phyloP scores from a whole-genome alignment of 2,329 filamentous ascomycete genomes.

The Botrytis byssoidea region DNA sequence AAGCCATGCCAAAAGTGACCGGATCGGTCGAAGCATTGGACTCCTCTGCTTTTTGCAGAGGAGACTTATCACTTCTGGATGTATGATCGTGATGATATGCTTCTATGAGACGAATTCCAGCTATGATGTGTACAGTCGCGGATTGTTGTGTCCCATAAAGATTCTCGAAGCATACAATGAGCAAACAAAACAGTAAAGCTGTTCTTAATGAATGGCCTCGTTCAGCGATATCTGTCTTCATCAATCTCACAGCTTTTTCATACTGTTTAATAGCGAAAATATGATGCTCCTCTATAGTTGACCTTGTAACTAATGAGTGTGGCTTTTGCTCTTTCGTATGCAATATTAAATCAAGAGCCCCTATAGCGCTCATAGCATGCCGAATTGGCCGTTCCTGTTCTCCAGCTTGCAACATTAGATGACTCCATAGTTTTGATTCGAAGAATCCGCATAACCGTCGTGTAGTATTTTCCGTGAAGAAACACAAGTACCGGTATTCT shows the following conservation, averaged over 20 bases:
- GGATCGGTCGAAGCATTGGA: neutral
- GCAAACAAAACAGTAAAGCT: constrained; percentile 4
- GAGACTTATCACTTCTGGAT: neutral
- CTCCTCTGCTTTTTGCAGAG: neutral
- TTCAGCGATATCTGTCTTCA: neutral
- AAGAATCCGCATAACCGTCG: neutral
- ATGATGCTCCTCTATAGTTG: neutral
- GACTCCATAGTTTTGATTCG: neutral
- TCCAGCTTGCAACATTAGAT: neutral
- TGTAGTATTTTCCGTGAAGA: neutral
- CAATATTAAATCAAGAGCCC: constrained; percentile 7
- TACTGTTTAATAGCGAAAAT: neutral
- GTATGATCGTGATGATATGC: neutral
- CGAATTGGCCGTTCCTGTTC: neutral
- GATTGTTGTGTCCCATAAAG: neutral
- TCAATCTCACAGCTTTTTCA: neutral
- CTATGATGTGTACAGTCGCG: neutral
- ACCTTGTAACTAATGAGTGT: neutral
- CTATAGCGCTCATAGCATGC: constrained; percentile 10
- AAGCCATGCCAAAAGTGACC: constrained; percentile 8
- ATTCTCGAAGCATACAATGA: constrained; percentile 5
- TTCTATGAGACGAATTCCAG: neutral
- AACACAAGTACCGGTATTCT: constrained; percentile 6
- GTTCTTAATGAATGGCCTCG: neutral
- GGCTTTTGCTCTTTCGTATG: neutral